Conservation (phyloP, 108 stramenopile species). For the Chaetoceros muelleri region DNA sequence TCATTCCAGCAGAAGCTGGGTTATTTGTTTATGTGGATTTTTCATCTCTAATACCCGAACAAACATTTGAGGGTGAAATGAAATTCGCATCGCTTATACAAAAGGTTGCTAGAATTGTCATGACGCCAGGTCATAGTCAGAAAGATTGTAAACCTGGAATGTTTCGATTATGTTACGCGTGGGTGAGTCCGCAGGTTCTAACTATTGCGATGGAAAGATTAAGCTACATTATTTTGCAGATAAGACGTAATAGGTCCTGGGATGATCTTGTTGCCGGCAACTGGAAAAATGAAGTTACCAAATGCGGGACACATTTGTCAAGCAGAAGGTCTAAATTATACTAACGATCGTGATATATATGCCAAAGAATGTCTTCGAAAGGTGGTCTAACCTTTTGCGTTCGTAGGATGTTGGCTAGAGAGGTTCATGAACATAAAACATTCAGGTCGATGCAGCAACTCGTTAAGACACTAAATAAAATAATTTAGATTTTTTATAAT, state of each 20-base stretch:
- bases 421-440: too few relatives aligned
- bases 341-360: too few relatives aligned
- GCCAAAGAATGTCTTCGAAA: too few relatives aligned
- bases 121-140: constrained; percentile 77
- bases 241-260: not conserved
- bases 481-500: too few relatives aligned
- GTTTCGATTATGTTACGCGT: constrained; percentile 86
- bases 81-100: constrained; percentile 43
- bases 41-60: constrained; percentile 54
- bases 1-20: constrained; percentile 58
- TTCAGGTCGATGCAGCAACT: too few relatives aligned
- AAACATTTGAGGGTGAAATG: constrained; percentile 62
- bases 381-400: too few relatives aligned
- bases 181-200: constrained; percentile 56
- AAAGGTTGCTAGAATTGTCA: constrained; percentile 55
- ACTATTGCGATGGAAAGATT: constrained; percentile 73
- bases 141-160: constrained; percentile 66
- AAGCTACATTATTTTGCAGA: constrained; percentile 13
- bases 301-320: not conserved
- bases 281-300: not conserved
- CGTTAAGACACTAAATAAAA: too few relatives aligned
- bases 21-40: constrained; percentile 86
- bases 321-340: not conserved
- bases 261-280: not conserved
- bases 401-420: too few relatives aligned